Base-by-base conservation (phyloP, 192 early-diverging fungal genomes). In the Linderina pennispora region DNA sequence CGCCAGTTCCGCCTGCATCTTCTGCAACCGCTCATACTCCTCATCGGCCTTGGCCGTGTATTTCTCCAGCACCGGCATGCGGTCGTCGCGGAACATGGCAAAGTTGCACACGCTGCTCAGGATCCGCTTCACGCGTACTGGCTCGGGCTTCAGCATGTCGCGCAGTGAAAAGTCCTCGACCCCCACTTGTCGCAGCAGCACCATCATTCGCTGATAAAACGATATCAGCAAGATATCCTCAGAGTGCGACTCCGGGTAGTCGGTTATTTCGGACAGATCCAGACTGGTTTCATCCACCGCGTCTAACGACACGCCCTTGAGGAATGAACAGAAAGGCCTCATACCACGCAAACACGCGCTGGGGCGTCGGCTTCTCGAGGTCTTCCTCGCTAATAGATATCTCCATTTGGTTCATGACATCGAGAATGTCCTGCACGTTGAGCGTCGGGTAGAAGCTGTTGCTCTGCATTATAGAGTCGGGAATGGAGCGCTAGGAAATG, bases 51-150 rank as follows among this genome's bases (percentile, higher is more conserved):
- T 69, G 23, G 55, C 48, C 2, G 78, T 81, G 54, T 76, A 83
- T 34, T 77, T 63, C 47, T 90, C 83, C 41, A 79, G 74, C 0
- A 83, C 55, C 2, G 61, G 70, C 65, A 89, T 67, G 6, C 81
- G 70, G 49, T 91, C 84, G 42, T 92, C 88, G 16, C 88, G 69
- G 55, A 95, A 95, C 69, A 89, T 93, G 40, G 82, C 84, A 77
- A 90, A 95, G 55, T 95, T 95, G 53, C 90, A 89, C 18, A 92
- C 67, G 6, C 78, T 86, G 60, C 83, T 87, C 8, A 95, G 71
- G n/a, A 88, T 77, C n/a, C 75, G 64, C 0, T 82, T 59, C 21
- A 89, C 64, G 4, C 82, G 76, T 0, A 53, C 65, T 0, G 82
- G 74, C 53, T 90, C 85, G 0, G 92, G 92, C n/a, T 78, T 81